A percentile compares a stretch with the other conserved stretches of the same genome.
phyloP scores from a whole-genome alignment of 192 early-diverging fungal genomes.

The Coemansia sp. region DNA sequence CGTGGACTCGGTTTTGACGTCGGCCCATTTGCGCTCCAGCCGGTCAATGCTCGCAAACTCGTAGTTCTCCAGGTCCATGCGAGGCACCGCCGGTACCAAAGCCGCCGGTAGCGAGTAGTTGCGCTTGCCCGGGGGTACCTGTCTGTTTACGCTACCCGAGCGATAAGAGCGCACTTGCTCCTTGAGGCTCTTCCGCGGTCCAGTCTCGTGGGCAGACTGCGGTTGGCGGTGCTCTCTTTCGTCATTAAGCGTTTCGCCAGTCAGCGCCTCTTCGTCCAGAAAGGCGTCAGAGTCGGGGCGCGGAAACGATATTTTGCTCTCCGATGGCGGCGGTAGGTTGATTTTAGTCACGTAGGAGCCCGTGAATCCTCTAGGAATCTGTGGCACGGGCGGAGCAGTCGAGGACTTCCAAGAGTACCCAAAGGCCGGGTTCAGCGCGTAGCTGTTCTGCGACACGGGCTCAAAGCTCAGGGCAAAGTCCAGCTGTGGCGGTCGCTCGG shows the following conservation, averaged over 20 bases:
- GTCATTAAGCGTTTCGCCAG: slow-evolving; percentile 9
- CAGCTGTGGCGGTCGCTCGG: slow-evolving; percentile 11
- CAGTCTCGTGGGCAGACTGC: slow-evolving; percentile 2
- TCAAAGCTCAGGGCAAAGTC: slow-evolving; percentile 27
- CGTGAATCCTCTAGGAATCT: slow-evolving; percentile 23
- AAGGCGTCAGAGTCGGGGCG: slow-evolving; percentile 22
- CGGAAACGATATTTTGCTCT: slow-evolving; percentile 36
- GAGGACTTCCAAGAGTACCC: slow-evolving; percentile 24
- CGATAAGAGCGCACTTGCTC: slow-evolving; percentile 17
- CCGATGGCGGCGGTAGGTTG: slow-evolving; percentile 2
- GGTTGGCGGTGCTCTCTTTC: background rate
- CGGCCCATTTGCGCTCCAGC: slow-evolving; percentile 53
- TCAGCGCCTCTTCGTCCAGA: background rate
- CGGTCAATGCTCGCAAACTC: slow-evolving; percentile 56
- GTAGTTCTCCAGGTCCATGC: slow-evolving; percentile 44
- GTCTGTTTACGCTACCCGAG: slow-evolving; percentile 3
- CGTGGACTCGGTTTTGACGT: slow-evolving; percentile 50
- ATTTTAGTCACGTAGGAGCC: slow-evolving; percentile 24
- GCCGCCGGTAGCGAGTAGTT: slow-evolving; percentile 53
- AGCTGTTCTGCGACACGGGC: slow-evolving; percentile 24
- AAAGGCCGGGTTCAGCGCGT: slow-evolving; percentile 41
- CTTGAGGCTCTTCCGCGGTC: slow-evolving; percentile 7
- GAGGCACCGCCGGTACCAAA: slow-evolving; percentile 20
- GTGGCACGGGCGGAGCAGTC: slow-evolving; percentile 38
- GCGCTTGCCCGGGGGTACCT: slow-evolving; percentile 31